Conservation (phyloP, 1,284 basidiomycete species). For the Amylostereum chailletii region DNA sequence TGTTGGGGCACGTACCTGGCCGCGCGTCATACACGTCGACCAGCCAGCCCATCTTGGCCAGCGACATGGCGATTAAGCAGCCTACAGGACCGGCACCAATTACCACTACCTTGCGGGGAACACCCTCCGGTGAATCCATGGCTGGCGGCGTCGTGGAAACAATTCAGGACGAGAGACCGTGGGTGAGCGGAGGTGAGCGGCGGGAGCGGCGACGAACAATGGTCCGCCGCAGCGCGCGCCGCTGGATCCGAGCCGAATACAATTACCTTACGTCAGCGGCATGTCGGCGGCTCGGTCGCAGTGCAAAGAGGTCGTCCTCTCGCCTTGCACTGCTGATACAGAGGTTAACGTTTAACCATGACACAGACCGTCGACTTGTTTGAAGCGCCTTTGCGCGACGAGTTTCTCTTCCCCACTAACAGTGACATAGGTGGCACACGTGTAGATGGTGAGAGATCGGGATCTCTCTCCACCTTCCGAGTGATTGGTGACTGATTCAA, state of each 20-base stretch:
- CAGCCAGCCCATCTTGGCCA: constrained; percentile 83
- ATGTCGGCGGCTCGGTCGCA: too few species aligned
- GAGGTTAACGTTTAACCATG: neutral
- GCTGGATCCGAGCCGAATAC: too few species aligned
- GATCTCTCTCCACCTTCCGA: neutral
- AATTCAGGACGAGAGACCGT: too few species aligned
- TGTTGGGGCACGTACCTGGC: constrained; percentile 49
- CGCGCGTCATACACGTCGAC: constrained; percentile 89
- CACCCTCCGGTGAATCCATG: neutral
- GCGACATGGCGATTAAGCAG: constrained; percentile 80
- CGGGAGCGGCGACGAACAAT: too few species aligned
- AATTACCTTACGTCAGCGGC: too few species aligned
- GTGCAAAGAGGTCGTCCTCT: too few species aligned
- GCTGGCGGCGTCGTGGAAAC: too few species aligned
- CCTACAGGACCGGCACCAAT: constrained; percentile 93
- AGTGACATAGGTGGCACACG: constrained; percentile 39
- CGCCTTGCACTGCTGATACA: neutral
- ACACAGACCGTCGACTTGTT: too few species aligned
- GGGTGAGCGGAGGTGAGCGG: too few species aligned
- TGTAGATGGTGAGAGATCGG: constrained; percentile 13
- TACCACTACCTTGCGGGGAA: constrained; percentile 41
- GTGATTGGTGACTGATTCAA: neutral
- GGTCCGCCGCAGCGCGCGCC: too few species aligned
- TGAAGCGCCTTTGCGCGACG: constrained; percentile 27
- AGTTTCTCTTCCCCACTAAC: constrained; percentile 62